These are phyloP conservation scores for Samsoniella hepiali DNA, from an alignment of 2,329 filamentous ascomycete genomes.

Conservation along the genomic window DNA sequence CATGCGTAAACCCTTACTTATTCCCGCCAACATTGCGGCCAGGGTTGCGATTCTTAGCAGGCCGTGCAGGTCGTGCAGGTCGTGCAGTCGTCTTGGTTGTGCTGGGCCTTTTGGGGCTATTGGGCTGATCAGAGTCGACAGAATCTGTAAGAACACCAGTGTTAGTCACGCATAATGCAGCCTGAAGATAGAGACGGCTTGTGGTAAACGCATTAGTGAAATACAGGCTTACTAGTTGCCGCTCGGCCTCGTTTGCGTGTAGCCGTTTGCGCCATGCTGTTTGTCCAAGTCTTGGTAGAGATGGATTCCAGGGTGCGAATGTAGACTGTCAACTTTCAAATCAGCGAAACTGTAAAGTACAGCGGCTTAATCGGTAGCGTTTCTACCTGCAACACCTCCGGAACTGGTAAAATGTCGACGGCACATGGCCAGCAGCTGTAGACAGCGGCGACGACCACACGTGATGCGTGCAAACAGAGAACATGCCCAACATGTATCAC, in stretches of 20 bases:
- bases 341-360: no score
- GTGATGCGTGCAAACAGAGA: background rate
- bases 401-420: background rate
- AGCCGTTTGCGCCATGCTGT: conserved; percentile 13
- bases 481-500: background rate
- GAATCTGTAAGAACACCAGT: background rate
- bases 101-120: background rate
- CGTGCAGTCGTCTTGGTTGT: background rate
- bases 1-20: background rate
- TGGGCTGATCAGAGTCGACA: conserved; percentile 1
- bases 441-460: background rate
- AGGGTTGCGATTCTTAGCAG: background rate
- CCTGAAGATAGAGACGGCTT: background rate
- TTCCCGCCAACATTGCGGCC: background rate
- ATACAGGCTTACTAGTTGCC: background rate
- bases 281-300: background rate
- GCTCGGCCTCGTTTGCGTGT: conserved; percentile 16
- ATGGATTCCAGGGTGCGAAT: background rate
- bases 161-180: background rate
- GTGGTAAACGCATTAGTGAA: background rate
- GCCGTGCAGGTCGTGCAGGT: background rate
- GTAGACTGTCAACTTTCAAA: background rate
- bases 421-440: background rate
- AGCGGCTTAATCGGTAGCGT: no score
- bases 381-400: background rate